Evolutionary conservation across 345 rosid species (phyloP), one percentile per base, ranked within the genome.

Genomic region (Citrus maxima): DNA sequence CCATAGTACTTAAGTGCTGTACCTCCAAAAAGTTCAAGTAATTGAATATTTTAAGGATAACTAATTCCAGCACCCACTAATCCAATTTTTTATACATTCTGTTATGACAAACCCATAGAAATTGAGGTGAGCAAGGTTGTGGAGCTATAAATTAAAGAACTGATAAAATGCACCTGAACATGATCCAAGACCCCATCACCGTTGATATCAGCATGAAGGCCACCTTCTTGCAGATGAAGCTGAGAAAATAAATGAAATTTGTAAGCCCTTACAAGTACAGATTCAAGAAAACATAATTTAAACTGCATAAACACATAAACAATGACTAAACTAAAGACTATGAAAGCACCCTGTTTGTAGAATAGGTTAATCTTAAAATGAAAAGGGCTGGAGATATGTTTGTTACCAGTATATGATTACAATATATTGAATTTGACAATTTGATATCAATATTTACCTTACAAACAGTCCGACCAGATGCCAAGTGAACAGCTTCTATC

Each of bases 111-210:
- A 56, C 28, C 32, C 21, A 35, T 16, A 14, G 10, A 14, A 79
- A 79, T 66, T 79, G 13, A 76, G 24, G 56, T 54, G 21, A 62
- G 67, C 72, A 70, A 3, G 10, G 61, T 35, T 42, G 42, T 65
- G 67, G 58, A 67, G 68, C 5, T 34, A 34, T 32, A 64, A 22
- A 34, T 16, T 16, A 66, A 54, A 66, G 35, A 68, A 73, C 51
- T 37, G 30, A 24, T 55, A 16, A 60, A 37, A 13, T 34, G 74
- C 82, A 94, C 99, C 98, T 93, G 99, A 37, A 97, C 98, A 89
- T 97, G 98, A 86, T 97, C 99, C 32, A 97, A 94, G 79, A 97
- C 98, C 72, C 99, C 99, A 80, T 97, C 99, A 72, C 99, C 99
- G 70, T 97, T 94, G 74, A 97, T 90, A 87, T 97, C 99, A 51